These are phyloP conservation scores for Neurospora sp. DNA, from an alignment of 495 filamentous ascomycete species.

Conservation along the genomic window DNA sequence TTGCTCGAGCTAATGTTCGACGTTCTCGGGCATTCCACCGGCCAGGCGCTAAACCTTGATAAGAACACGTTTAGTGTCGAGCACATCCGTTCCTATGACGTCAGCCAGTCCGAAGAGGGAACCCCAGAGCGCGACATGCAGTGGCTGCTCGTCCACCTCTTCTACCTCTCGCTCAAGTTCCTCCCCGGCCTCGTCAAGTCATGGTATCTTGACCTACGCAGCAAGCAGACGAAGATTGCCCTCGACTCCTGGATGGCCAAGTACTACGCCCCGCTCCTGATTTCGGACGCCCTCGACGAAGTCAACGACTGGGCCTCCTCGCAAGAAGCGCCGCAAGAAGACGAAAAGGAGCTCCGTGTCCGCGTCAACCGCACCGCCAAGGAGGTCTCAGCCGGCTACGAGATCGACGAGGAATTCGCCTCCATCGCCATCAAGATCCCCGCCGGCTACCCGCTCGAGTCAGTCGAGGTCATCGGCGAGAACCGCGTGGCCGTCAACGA, in stretches of 20 bases:
- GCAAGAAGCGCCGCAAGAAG: slow-evolving; percentile 42
- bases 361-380: slow-evolving; percentile 57
- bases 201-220: slow-evolving; percentile 76
- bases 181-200: slow-evolving; percentile 66
- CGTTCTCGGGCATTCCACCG: slow-evolving; percentile 62
- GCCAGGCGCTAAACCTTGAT: slow-evolving; percentile 51
- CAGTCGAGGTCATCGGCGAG: slow-evolving; percentile 63
- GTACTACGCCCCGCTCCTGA: slow-evolving; percentile 74
- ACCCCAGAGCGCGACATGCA: slow-evolving; percentile 56
- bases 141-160: slow-evolving; percentile 78
- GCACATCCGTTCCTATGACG: slow-evolving; percentile 58
- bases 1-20: slow-evolving; percentile 73
- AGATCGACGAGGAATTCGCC: slow-evolving; percentile 77
- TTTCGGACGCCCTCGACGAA: slow-evolving; percentile 57
- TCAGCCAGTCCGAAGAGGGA: slow-evolving; percentile 44
- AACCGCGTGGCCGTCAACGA: slow-evolving; percentile 81
- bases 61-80: slow-evolving; percentile 39
- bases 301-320: slow-evolving; percentile 62
- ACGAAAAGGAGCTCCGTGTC: slow-evolving; percentile 61
- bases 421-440: slow-evolving; percentile 72
- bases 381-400: slow-evolving; percentile 73
- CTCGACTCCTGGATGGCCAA: slow-evolving; percentile 76
- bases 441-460: slow-evolving; percentile 65
- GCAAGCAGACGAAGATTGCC: slow-evolving; percentile 63
- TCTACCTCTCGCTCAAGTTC: slow-evolving; percentile 68